Conservation (phyloP, 495 filamentous ascomycete species). For the Talaromyces liani region DNA sequence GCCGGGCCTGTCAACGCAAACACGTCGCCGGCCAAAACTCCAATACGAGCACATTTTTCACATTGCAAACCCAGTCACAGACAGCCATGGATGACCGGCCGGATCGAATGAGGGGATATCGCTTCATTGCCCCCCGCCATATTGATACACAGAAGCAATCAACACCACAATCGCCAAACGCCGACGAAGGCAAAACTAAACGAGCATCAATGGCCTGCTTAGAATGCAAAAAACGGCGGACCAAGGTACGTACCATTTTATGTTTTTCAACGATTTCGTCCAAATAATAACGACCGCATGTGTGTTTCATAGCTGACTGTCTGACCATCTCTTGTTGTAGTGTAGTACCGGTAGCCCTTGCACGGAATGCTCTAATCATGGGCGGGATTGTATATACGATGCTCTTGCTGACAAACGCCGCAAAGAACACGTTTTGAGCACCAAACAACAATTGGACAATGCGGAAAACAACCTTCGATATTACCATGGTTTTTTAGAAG, state of each 20-base stretch:
- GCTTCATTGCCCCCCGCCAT: conserved; percentile 5
- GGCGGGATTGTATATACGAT: conserved; percentile 31
- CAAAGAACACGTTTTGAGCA: conserved; percentile 21
- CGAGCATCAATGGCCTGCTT: conserved; percentile 34
- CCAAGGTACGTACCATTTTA: conserved; percentile 25
- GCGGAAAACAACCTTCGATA: conserved; percentile 25
- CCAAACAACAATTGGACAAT: conserved; percentile 10
- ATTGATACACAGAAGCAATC: not conserved
- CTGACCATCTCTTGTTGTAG: conserved; percentile 14
- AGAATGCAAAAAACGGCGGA: conserved; percentile 35
- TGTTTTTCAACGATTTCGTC: not conserved
- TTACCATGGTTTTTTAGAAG: conserved; percentile 22
- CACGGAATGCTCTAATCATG: conserved; percentile 28
- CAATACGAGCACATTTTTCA: not conserved
- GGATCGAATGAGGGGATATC: conserved; percentile 1
- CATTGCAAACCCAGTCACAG: not conserved
- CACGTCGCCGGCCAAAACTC: not conserved
- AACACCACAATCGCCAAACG: not conserved
- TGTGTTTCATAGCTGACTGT: not conserved
- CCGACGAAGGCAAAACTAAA: conserved; percentile 30
- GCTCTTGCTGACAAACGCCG: conserved; percentile 33
- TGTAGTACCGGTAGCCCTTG: conserved; percentile 24
- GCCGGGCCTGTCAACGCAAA: not conserved
- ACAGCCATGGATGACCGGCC: conserved; percentile 1
- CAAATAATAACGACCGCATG: not conserved